Percentiles rank a stretch among this genome's conserved stretches.
These are phyloP conservation scores for Melastoma candidum DNA, from an alignment of 441 rosid species.

Conservation along the genomic window DNA sequence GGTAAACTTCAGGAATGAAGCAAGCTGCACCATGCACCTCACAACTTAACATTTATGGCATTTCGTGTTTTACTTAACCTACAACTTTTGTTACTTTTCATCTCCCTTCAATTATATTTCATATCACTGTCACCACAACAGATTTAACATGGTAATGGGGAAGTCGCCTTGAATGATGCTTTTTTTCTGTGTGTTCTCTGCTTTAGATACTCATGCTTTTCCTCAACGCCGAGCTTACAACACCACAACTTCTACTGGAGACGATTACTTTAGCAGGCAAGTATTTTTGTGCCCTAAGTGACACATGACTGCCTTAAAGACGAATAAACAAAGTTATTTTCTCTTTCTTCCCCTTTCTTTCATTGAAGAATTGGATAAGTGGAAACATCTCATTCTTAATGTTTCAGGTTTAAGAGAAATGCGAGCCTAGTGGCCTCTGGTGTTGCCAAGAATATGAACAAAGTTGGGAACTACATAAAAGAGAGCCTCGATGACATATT, in stretches of 20 bases:
- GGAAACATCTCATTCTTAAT: background rate
- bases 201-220: slow-evolving; percentile 19
- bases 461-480: slow-evolving; percentile 61
- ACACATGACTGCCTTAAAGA: too few species aligned
- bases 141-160: too few species aligned
- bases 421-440: slow-evolving; percentile 70
- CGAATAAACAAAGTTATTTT: background rate
- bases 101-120: too few species aligned
- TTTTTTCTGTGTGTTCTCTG: background rate
- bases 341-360: background rate
- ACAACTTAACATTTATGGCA: too few species aligned
- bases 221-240: slow-evolving; percentile 21
- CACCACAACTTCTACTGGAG: slow-evolving; percentile 19
- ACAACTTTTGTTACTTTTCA: too few species aligned
- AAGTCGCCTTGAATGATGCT: too few species aligned
- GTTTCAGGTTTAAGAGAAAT: slow-evolving; percentile 58
- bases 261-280: slow-evolving; percentile 30
- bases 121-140: too few species aligned
- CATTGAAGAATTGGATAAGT: background rate
- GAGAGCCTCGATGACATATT: slow-evolving; percentile 49
- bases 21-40: too few species aligned
- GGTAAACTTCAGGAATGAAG: too few species aligned
- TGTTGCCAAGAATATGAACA: slow-evolving; percentile 56
- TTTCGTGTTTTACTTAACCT: too few species aligned
- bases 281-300: background rate